A percentile compares a stretch with the other conserved stretches of the same genome.
These are phyloP conservation scores for Phoenix dactylifera DNA, from an alignment of 176 grass and related monocot genomes.

Conservation along the genomic window DNA sequence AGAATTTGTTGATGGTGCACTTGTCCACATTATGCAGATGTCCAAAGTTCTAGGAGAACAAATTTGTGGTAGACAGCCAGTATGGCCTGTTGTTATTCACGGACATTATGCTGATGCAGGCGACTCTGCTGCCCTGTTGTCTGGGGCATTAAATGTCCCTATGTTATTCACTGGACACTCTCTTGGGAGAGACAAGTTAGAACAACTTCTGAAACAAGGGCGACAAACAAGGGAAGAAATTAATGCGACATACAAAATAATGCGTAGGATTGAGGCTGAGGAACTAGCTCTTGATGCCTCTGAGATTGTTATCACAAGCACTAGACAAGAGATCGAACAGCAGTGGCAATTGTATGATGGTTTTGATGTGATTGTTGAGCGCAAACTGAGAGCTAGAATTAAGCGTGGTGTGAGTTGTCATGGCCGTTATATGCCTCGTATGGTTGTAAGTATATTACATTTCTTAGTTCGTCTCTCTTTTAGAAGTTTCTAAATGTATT, in stretches of 20 bases:
- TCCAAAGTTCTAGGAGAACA: constrained; percentile 63
- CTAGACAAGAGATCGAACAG: constrained; percentile 70
- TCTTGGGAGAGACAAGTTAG: constrained; percentile 74
- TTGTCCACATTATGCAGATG: constrained; percentile 51
- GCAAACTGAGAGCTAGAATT: constrained; percentile 56
- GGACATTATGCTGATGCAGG: constrained; percentile 72
- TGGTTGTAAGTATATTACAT: constrained; percentile 49
- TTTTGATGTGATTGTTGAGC: constrained; percentile 70
- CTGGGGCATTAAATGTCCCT: constrained; percentile 56
- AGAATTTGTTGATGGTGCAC: constrained; percentile 84
- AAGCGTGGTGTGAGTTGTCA: constrained; percentile 61
- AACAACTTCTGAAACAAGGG: constrained; percentile 70
- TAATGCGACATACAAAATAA: constrained; percentile 82
- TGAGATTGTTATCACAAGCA: constrained; percentile 70
- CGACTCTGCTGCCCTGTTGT: constrained; percentile 53
- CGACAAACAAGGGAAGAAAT: constrained; percentile 70
- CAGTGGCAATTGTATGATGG: constrained; percentile 77
- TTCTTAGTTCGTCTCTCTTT: background rate
- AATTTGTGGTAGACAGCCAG: constrained; percentile 40
- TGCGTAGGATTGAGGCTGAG: constrained; percentile 67
- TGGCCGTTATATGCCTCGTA: constrained; percentile 77
- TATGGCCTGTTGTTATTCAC: constrained; percentile 70
- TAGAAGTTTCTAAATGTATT: too few species aligned
- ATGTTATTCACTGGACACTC: constrained; percentile 77
- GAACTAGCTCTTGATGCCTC: constrained; percentile 67